Evolutionary conservation across 2,329 filamentous ascomycete genomes (phyloP), one percentile per base, ranked within the genome.

Genomic region (Cryphonectria naterciae): DNA sequence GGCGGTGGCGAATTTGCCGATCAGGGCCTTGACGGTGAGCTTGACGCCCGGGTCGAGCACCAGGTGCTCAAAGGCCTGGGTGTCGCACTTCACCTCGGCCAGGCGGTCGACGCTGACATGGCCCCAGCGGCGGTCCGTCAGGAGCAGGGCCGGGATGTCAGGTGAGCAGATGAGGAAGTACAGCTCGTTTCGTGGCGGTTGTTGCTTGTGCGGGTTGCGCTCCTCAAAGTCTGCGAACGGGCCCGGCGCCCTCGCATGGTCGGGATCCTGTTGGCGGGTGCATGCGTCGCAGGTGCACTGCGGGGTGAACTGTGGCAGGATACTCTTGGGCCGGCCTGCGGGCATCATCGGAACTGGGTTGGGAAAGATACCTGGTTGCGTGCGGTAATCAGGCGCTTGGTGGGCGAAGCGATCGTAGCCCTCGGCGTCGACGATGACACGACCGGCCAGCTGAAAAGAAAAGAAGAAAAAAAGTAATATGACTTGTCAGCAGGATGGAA

Each of bases 41-140:
- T 86, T 86, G 77, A 85, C 78, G 68, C 84, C 83, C 22, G 83
- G 80, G 70, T 86, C 83, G 15, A 86, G 80, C 7, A 85, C 83
- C 37, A 86, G 82, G 70, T 84, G 83, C 75, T 84, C 83, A 82
- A 86, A 86, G 2, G 84, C 84, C 54, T 85, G 83, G 67, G 77
- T 81, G 75, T 86, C 84, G 1, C 82, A 80, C 66, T 79, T 76
- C 68, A 85, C 77, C 8, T 81, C 80, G 64, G 76, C 75, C 69
- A 86, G 78, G 63, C 78, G 75, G 49, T 80, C 79, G 19, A 85
- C 73, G 66, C 80, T 77, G 19, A 86, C 77, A 70, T 83, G 78
- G 28, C 81, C 83, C 85, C 84, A 86, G 22, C 80, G 79, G 2
- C 84, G 79, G 67, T 83, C 80, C 15, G 80, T 78, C 6, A 86